These are phyloP conservation scores for Claviceps sp. DNA, from an alignment of 2,329 filamentous ascomycete species.

Conservation along the genomic window DNA sequence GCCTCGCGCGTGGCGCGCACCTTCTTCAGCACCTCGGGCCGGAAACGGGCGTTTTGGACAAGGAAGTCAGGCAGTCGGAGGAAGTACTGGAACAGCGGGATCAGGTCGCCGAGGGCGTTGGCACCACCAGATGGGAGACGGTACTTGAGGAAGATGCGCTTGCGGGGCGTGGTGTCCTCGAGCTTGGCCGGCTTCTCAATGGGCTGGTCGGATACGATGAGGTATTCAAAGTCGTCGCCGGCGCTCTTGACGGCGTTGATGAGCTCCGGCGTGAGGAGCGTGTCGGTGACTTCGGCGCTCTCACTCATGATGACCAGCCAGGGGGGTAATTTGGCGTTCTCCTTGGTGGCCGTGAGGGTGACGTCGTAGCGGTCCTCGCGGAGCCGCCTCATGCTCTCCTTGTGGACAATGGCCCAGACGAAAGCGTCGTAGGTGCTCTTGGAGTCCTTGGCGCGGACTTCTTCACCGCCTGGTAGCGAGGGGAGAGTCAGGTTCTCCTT, in stretches of 20 bases:
- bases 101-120: slow-evolving; percentile 50
- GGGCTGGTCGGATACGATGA: slow-evolving; percentile 84
- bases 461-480: slow-evolving; percentile 43
- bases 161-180: slow-evolving; percentile 71
- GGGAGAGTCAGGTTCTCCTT: slow-evolving; percentile 72
- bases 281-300: slow-evolving; percentile 85
- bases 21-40: slow-evolving; percentile 78
- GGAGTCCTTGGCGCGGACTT: slow-evolving; percentile 38
- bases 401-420: slow-evolving; percentile 91
- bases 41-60: slow-evolving; percentile 67
- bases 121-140: slow-evolving; percentile 43
- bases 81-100: slow-evolving; percentile 70
- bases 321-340: slow-evolving; percentile 73
- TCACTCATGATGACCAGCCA: slow-evolving; percentile 96
- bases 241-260: slow-evolving; percentile 65
- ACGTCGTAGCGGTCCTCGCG: slow-evolving; percentile 91
- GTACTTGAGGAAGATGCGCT: slow-evolving; percentile 72
- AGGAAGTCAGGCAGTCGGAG: slow-evolving; percentile 75
- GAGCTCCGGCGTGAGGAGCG: slow-evolving; percentile 76
- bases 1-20: slow-evolving; percentile 69
- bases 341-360: slow-evolving; percentile 85
- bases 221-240: slow-evolving; percentile 67
- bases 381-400: slow-evolving; percentile 79
- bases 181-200: slow-evolving; percentile 73
- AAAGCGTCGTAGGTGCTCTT: slow-evolving; percentile 75